Conservation (phyloP, 176 grass and related monocot species). For the Lolium rigidum region DNA sequence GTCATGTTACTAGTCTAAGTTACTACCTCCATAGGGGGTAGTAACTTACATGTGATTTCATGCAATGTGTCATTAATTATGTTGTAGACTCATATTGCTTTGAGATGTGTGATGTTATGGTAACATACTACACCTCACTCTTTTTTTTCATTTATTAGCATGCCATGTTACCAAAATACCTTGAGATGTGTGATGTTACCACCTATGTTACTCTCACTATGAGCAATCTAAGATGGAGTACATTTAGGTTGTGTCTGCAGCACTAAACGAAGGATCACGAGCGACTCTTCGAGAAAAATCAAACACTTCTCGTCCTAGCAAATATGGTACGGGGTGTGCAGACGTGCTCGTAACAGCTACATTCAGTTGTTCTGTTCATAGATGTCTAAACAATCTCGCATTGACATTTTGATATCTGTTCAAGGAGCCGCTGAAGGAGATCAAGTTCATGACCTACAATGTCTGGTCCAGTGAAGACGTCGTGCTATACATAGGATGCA, state of each 20-base stretch:
- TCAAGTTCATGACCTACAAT: conserved; percentile 44
- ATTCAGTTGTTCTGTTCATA: background rate
- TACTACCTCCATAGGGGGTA: too few relatives aligned
- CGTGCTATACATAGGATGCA: conserved; percentile 20
- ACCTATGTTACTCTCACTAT: too few relatives aligned
- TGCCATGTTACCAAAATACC: too few relatives aligned
- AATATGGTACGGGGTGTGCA: background rate
- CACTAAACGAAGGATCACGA: background rate
- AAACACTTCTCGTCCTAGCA: background rate
- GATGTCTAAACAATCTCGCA: background rate
- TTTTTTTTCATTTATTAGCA: too few relatives aligned
- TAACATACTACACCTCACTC: too few relatives aligned
- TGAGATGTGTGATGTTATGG: too few relatives aligned
- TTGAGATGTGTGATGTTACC: too few relatives aligned
- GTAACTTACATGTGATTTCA: too few relatives aligned
- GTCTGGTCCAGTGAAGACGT: conserved; percentile 40
- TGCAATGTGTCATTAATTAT: too few relatives aligned
- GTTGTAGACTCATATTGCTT: too few relatives aligned
- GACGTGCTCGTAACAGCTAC: background rate
- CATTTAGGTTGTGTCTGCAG: background rate
- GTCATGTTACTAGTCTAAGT: too few relatives aligned
- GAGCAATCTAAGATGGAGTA: background rate
- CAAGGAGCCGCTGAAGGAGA: background rate
- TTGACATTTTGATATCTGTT: background rate
- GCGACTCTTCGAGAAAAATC: background rate